These are phyloP conservation scores for Pyrenopolyporus hunteri DNA, from an alignment of 495 filamentous ascomycete species.

Conservation along the genomic window DNA sequence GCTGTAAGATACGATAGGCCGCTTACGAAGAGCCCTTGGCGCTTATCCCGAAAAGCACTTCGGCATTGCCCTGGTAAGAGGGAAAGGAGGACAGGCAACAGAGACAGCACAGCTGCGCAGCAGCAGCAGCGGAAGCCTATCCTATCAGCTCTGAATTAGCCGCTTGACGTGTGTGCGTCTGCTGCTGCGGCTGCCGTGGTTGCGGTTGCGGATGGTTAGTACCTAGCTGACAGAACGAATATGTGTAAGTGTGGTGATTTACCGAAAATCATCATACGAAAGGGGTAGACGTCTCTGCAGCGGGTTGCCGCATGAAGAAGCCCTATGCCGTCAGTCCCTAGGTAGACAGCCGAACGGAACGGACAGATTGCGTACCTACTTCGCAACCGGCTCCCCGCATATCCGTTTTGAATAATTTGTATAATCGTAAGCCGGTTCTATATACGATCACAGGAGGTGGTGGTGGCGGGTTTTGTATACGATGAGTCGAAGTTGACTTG, in stretches of 20 bases:
- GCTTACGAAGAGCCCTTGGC: conserved; percentile 11
- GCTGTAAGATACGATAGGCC: conserved; percentile 23
- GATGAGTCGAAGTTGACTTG: no score
- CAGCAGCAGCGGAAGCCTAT: neutral
- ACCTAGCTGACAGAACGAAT: no score
- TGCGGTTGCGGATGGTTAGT: neutral
- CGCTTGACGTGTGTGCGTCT: neutral
- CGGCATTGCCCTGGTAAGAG: neutral
- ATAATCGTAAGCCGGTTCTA: no score
- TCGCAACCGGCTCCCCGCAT: neutral
- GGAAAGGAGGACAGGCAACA: conserved; percentile 3
- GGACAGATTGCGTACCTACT: conserved; percentile 1
- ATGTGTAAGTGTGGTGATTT: conserved; percentile 9
- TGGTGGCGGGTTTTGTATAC: no score
- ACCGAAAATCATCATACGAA: conserved; percentile 17
- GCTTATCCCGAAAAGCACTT: conserved; percentile 17
- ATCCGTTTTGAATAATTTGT: neutral
- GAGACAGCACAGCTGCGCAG: neutral
- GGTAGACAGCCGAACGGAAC: conserved; percentile 4
- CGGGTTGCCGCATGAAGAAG: conserved; percentile 7
- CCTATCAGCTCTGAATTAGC: conserved; percentile 3
- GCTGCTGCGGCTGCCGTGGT: neutral
- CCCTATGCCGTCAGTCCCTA: neutral
- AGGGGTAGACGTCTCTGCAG: no score
- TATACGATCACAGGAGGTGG: no score